Evolutionary conservation across 1,139 yeast genomes (phyloP).

Genomic region (Pichia inconspicua): DNA sequence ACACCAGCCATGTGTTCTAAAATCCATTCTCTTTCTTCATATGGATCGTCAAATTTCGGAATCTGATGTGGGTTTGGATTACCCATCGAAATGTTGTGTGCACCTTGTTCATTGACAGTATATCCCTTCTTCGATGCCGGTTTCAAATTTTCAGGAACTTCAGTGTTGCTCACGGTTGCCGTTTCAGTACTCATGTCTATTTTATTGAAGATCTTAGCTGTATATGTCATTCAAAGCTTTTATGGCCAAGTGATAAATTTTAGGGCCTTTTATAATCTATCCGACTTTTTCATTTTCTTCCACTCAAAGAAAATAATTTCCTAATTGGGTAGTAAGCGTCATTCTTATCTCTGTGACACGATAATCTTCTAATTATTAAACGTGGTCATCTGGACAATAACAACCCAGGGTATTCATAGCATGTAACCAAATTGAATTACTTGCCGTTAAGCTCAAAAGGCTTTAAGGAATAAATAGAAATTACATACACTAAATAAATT

Average conservation of each 20-base stretch:
- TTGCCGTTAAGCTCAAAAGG: not conserved
- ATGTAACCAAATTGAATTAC: no score
- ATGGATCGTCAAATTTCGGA: conserved; percentile 46
- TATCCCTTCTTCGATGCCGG: conserved; percentile 32
- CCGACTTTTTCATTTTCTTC: not conserved
- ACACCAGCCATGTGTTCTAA: conserved; percentile 78
- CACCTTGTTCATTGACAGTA: conserved; percentile 32
- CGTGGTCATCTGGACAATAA: no score
- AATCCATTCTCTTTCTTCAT: conserved; percentile 52
- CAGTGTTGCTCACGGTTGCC: not conserved
- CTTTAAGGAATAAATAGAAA: not conserved
- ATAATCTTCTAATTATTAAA: no score
- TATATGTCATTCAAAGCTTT: no score
- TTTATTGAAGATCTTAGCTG: not conserved
- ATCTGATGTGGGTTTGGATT: conserved; percentile 39
- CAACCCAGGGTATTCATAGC: no score
- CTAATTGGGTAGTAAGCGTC: not conserved
- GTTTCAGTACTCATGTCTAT: not conserved
- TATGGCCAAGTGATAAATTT: no score
- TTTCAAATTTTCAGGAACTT: conserved; percentile 15
- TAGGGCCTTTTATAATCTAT: no score
- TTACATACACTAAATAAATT: not conserved
- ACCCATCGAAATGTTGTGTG: conserved; percentile 46
- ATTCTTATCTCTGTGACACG: not conserved
- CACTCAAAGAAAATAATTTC: not conserved